Evolutionary conservation across 2,329 filamentous ascomycete species (phyloP).

Genomic region (Penicillium psychrosexuale): DNA sequence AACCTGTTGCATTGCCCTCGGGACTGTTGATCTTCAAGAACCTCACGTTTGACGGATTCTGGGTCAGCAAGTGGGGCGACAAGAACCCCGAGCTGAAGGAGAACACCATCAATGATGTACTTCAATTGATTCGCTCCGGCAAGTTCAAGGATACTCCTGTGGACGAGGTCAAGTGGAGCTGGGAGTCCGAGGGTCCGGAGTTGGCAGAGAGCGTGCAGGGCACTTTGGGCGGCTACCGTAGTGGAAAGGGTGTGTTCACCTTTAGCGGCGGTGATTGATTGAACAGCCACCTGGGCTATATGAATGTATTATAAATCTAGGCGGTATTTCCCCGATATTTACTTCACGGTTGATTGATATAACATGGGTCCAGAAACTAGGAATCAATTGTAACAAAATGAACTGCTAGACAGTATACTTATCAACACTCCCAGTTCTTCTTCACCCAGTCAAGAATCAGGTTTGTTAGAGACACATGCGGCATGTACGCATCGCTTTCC

Average conservation of each 20-base stretch:
- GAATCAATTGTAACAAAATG: not conserved
- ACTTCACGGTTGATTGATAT: not conserved
- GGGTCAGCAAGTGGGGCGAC: conserved; percentile 88
- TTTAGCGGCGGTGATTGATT: conserved; percentile 55
- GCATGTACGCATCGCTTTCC: conserved; percentile 54
- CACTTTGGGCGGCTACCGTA: conserved; percentile 77
- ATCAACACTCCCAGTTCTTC: conserved; percentile 50
- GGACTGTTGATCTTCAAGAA: conserved; percentile 92
- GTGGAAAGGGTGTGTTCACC: conserved; percentile 86
- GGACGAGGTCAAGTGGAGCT: conserved; percentile 78
- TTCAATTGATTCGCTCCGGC: conserved; percentile 69
- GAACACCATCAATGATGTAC: conserved; percentile 77
- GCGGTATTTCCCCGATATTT: not conserved
- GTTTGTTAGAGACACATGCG: conserved; percentile 54
- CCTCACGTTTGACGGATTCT: conserved; percentile 85
- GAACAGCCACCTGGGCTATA: not conserved
- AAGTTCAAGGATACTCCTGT: conserved; percentile 81
- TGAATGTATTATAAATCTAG: not conserved
- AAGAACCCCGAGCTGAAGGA: conserved; percentile 69
- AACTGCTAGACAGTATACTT: not conserved
- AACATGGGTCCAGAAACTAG: not conserved
- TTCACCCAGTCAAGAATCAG: conserved; percentile 60
- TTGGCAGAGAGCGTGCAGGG: conserved; percentile 74
- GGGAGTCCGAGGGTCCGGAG: conserved; percentile 68
- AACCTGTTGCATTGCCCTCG: conserved; percentile 77